These are phyloP conservation scores for Aspergillus ochraceoroseus DNA, from an alignment of 2,329 filamentous ascomycete genomes.

Conservation along the genomic window DNA sequence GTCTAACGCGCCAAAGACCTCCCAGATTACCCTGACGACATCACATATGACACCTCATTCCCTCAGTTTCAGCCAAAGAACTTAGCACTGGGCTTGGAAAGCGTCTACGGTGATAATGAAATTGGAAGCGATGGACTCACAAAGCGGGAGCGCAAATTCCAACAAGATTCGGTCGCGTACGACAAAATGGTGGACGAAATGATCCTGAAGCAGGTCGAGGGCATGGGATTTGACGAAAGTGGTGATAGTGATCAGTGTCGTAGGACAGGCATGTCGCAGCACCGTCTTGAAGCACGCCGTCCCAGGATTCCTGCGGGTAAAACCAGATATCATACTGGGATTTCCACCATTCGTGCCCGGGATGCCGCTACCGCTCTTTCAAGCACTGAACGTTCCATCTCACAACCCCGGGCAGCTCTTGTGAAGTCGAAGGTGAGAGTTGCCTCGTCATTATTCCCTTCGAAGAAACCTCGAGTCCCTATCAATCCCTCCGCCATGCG, in stretches of 20 bases:
- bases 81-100: conserved; percentile 49
- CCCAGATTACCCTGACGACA: conserved; percentile 44
- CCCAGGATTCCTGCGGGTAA: conserved; percentile 26
- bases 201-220: conserved; percentile 62
- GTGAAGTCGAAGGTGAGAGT: conserved; percentile 39
- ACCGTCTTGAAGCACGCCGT: conserved; percentile 24
- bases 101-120: conserved; percentile 47
- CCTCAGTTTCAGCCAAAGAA: conserved; percentile 52
- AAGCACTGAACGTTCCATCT: conserved; percentile 28
- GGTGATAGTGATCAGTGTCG: conserved; percentile 45
- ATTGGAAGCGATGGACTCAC: conserved; percentile 55
- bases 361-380: conserved; percentile 41
- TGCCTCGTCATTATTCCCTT: conserved; percentile 30
- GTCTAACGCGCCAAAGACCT: conserved; percentile 39
- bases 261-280: conserved; percentile 37
- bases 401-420: conserved; percentile 29
- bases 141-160: conserved; percentile 64
- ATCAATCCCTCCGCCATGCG: conserved; percentile 52
- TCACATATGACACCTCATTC: conserved; percentile 48
- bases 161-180: conserved; percentile 58
- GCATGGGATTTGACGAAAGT: conserved; percentile 57
- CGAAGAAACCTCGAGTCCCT: conserved; percentile 44
- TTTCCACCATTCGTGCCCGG: conserved; percentile 41
- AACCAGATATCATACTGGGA: conserved; percentile 24
- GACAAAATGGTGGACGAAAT: conserved; percentile 62